Evolutionary conservation across 768 basidiomycete genomes (phyloP).

Genomic region (Gautieria morchelliformis): DNA sequence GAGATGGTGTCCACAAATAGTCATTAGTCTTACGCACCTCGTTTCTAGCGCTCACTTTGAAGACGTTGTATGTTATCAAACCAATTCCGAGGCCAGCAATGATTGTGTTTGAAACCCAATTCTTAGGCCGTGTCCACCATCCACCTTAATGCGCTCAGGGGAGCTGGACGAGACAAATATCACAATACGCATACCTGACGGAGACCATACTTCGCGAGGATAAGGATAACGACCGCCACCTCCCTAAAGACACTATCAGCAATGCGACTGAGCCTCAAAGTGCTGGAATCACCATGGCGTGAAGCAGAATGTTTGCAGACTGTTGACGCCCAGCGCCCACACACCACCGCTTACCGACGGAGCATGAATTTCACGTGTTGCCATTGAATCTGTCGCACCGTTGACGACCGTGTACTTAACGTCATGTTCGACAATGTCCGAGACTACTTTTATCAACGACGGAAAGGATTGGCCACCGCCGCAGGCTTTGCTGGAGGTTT

Average conservation of each 20-base stretch:
- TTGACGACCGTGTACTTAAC: background rate
- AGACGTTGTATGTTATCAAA: constrained; percentile 54
- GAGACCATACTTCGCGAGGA: constrained; percentile 93
- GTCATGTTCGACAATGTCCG: constrained; percentile 36
- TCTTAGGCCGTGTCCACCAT: constrained; percentile 89
- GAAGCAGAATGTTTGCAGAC: background rate
- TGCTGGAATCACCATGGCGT: background rate
- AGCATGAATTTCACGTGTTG: background rate
- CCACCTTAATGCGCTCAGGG: constrained; percentile 52
- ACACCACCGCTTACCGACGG: background rate
- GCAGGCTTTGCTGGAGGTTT: constrained; percentile 47
- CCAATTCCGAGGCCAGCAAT: constrained; percentile 63
- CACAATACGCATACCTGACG: constrained; percentile 47
- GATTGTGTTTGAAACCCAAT: constrained; percentile 83
- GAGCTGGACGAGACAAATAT: background rate
- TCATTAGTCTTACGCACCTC: constrained; percentile 47
- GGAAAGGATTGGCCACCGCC: constrained; percentile 36
- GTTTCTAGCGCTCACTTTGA: constrained; percentile 63
- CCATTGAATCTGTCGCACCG: background rate
- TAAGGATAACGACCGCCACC: constrained; percentile 85
- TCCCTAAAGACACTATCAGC: constrained; percentile 35
- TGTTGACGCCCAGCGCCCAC: background rate
- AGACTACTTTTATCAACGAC: constrained; percentile 41
- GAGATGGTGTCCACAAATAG: background rate
- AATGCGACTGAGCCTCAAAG: background rate